A percentile compares a stretch with the other conserved stretches of the same genome.
These are phyloP conservation scores for Letharia lupina DNA, from an alignment of 495 filamentous ascomycete species.

Conservation along the genomic window DNA sequence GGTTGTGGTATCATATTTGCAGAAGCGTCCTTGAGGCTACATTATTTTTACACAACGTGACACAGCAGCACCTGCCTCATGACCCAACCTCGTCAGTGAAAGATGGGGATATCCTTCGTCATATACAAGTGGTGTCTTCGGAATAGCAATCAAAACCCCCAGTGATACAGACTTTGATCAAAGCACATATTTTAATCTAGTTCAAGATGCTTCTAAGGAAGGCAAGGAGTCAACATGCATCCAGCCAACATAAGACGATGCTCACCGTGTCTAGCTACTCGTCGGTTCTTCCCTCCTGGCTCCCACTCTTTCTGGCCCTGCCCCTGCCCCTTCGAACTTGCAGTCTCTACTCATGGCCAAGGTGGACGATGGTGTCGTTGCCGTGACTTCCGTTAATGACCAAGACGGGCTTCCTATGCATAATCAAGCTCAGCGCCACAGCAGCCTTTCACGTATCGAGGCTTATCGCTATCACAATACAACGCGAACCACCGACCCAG, in stretches of 20 bases:
- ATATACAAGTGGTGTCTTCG: not conserved
- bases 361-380: not conserved
- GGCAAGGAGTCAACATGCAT: not conserved
- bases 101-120: not conserved
- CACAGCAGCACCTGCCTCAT: slow-evolving; percentile 1
- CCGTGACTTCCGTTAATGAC: not conserved
- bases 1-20: not conserved
- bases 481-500: not conserved
- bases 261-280: slow-evolving; percentile 7
- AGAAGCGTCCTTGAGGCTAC: not conserved
- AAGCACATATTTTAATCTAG: not conserved
- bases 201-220: slow-evolving; percentile 1
- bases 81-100: not conserved
- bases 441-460: not conserved
- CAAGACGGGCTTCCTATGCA: not conserved
- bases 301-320: not conserved
- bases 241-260: not conserved
- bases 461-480: not conserved
- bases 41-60: not conserved
- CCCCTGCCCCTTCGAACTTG: not conserved
- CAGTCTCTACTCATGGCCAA: not conserved
- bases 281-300: not conserved
- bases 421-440: not conserved
- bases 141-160: not conserved
- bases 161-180: not conserved